Evolutionary conservation across 164 flowering plant genomes (phyloP).

Genomic region (Nymphaea colorata): DNA sequence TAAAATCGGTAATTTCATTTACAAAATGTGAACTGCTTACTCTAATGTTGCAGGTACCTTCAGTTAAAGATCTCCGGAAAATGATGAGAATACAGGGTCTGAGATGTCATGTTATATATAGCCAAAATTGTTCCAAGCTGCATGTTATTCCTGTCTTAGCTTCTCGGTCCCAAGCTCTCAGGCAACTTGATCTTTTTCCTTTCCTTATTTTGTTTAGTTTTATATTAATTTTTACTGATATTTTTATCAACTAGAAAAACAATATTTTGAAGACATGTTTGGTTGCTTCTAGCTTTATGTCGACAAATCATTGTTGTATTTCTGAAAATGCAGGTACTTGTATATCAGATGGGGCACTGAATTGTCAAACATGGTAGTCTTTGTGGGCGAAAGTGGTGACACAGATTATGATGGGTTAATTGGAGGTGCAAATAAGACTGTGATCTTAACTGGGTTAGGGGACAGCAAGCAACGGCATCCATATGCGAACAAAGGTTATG

Average conservation of each 20-base stretch:
- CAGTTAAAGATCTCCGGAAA: slow-evolving; percentile 71
- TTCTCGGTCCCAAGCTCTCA: slow-evolving; percentile 91
- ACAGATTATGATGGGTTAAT: slow-evolving; percentile 87
- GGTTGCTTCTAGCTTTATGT: too few species aligned
- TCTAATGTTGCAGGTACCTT: slow-evolving; percentile 41
- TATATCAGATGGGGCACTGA: slow-evolving; percentile 79
- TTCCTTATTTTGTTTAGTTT: neutral
- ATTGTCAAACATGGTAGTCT: slow-evolving; percentile 67
- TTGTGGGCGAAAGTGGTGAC: slow-evolving; percentile 86
- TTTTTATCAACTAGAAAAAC: too few species aligned
- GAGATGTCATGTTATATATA: slow-evolving; percentile 72
- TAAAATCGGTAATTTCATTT: neutral
- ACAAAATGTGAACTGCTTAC: too few species aligned
- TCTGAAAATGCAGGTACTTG: slow-evolving; percentile 42
- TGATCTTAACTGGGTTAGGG: slow-evolving; percentile 62
- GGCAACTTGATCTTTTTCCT: slow-evolving; percentile 22
- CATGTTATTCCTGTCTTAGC: slow-evolving; percentile 92
- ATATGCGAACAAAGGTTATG: slow-evolving; percentile 55
- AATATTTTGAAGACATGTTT: too few species aligned
- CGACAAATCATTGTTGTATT: neutral
- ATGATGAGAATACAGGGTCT: slow-evolving; percentile 81
- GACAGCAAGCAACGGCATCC: slow-evolving; percentile 26
- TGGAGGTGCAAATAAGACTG: slow-evolving; percentile 75
- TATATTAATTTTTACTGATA: too few species aligned
- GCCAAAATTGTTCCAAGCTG: slow-evolving; percentile 54